Conservation (phyloP, 208 protist genomes). For the Spongospora subterranea region DNA sequence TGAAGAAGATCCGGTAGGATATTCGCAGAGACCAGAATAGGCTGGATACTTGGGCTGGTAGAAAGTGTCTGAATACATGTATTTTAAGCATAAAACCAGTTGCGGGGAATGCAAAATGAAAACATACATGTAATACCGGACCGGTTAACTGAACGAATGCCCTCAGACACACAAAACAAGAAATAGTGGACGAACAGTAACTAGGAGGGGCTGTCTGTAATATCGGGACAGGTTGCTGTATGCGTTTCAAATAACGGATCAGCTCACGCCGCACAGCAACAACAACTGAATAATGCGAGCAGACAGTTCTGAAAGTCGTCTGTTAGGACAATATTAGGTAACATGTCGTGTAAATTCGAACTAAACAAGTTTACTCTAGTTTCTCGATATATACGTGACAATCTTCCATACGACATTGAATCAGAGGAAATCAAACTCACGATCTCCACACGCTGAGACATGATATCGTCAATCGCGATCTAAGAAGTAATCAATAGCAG, state of each 20-base stretch:
- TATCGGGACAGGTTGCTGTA: not conserved
- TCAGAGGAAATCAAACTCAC: not conserved
- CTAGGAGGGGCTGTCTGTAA: not conserved
- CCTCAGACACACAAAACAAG: slow-evolving; percentile 5
- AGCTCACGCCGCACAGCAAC: not conserved
- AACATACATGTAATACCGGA: not conserved
- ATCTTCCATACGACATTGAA: not conserved
- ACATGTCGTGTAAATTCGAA: not conserved
- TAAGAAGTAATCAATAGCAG: not conserved
- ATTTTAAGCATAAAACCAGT: not conserved
- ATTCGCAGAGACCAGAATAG: not conserved
- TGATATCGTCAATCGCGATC: not conserved
- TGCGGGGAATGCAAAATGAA: not conserved
- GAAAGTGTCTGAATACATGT: not conserved
- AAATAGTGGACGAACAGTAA: not conserved
- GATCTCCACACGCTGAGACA: not conserved
- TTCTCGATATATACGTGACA: slow-evolving; percentile 40
- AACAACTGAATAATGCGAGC: not conserved
- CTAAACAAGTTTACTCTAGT: not conserved
- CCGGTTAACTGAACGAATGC: not conserved
- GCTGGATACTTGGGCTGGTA: not conserved
- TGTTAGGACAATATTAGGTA: not conserved
- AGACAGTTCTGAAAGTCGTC: not conserved
- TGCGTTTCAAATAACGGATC: slow-evolving; percentile 18
- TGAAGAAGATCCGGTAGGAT: slow-evolving; percentile 20